Evolutionary conservation across 495 filamentous ascomycete species (phyloP).

Genomic region (Thermothielavioides terrestris): DNA sequence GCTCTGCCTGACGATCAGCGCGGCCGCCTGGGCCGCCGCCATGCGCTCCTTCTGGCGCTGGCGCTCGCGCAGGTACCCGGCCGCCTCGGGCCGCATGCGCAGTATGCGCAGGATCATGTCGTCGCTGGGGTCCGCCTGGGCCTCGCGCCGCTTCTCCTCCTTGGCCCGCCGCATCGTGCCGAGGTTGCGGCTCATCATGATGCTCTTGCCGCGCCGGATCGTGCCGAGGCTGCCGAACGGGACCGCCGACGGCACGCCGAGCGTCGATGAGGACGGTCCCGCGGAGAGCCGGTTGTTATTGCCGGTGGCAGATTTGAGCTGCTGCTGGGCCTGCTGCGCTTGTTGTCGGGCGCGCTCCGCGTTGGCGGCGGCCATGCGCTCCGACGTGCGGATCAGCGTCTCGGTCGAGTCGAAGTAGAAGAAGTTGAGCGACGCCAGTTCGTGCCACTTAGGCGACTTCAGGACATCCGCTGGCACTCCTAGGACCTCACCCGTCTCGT

Average conservation of each 20-base stretch:
- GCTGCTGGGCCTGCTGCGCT: slow-evolving; percentile 26
- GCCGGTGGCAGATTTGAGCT: slow-evolving; percentile 24
- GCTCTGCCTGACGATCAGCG: slow-evolving; percentile 91
- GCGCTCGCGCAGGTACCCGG: slow-evolving; percentile 77
- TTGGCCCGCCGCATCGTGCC: slow-evolving; percentile 95
- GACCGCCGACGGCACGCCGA: slow-evolving; percentile 9
- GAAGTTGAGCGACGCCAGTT: slow-evolving; percentile 90
- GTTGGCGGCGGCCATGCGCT: slow-evolving; percentile 87
- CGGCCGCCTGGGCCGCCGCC: slow-evolving; percentile 80
- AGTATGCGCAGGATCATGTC: slow-evolving; percentile 97
- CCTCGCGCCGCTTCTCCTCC: slow-evolving; percentile 88
- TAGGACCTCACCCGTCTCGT: slow-evolving; percentile 78
- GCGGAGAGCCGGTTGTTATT: slow-evolving; percentile 58
- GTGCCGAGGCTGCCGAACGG: slow-evolving; percentile 63
- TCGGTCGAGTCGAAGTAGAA: slow-evolving; percentile 96
- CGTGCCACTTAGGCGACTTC: slow-evolving; percentile 96
- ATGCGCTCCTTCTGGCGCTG: slow-evolving; percentile 90
- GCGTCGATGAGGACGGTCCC: slow-evolving; percentile 16
- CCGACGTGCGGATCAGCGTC: slow-evolving; percentile 82
- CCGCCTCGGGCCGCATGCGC: slow-evolving; percentile 93
- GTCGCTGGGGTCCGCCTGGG: slow-evolving; percentile 92
- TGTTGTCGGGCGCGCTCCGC: slow-evolving; percentile 67
- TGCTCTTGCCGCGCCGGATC: slow-evolving; percentile 75
- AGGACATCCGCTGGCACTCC: slow-evolving; percentile 87
- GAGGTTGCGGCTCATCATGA: slow-evolving; percentile 90